Base-by-base conservation (phyloP, 1,284 basidiomycete genomes). In the Ustilago crameri region DNA sequence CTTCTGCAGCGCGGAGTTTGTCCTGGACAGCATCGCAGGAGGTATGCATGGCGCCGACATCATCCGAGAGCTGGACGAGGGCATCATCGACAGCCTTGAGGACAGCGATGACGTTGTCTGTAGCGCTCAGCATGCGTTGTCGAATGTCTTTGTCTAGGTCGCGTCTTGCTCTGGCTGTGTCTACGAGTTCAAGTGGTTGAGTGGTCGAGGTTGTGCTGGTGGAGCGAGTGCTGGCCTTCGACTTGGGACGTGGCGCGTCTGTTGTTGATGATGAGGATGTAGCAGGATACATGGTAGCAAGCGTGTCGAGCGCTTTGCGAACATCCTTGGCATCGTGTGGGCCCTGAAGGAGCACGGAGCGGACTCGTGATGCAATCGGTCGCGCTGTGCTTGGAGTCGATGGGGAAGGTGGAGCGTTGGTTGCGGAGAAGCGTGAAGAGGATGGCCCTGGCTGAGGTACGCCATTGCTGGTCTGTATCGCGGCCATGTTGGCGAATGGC, bases 131-230 rank as follows among this genome's bases (percentile, higher is more conserved):
- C 38, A 96, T 86, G 77, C 89, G 90, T 51, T 86, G 86, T 81
- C 96, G 93, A 80, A 95, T 89, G 82, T 97, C 93, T 55, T 89
- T 86, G 58, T 91, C 88, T 51, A 97, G 86, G 77, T 90, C 89
- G 81, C 89, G 91, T 54, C 93, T 87, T 18, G 91, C 93, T 30
- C 87, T 85, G 5, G 87, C 87, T 0, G 65, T 63, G 54, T 75
- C 63, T 26, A 78, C 64, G 9, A 63, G 55, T 3, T 27, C 34
- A 3, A 45, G 45, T 9, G 30, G 27, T 4, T 50, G 17, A 14
- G 34, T 14, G 5, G 17, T 18, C 2, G 47, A 50, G n/a, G 20
- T 18, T 7, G 51, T 46, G 0, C 3, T 14, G 0, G 45, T 12
- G 26, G 51, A 5, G 4, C 17, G 2, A 10, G 41, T 22, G 8